Base-by-base conservation (phyloP, 352 stramenopile genomes). In the Thalassiosira sp. region DNA sequence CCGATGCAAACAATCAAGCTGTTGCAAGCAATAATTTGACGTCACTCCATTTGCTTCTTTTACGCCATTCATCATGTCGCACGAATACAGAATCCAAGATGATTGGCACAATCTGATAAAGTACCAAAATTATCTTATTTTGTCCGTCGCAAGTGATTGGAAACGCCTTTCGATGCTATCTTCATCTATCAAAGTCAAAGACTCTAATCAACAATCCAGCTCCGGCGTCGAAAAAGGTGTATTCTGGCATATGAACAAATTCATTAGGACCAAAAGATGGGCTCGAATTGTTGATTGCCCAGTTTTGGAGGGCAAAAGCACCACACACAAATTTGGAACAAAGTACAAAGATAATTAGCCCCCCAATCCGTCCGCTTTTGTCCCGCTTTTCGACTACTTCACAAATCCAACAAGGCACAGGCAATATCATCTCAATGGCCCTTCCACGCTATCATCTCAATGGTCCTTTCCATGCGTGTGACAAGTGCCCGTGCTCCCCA, bases 21-120 rank as follows among this genome's bases (percentile, higher is more conserved):
- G 5, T 73, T 18, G 56, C 56, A 49, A 25, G 33, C 11, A 25
- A 22, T 48, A 24, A 22, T 48, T 84, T 85, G 37, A 84, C 87
- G 64, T 81, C 72, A 31, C 74, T 89, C 6, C 71, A 80, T 8
- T 56, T 91, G 15, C 58, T 89, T 18, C 65, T 91, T 27, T 54
- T 91, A 1, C 80, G 85, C 24, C 57, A 82, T 53, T 25, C 54
- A 24, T 74, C 33, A 42, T 71, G 76, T 20, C 72, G 82, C 53
- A 76, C 80, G 15, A 13, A 27, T n/a, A 15, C 56, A 25, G 82
- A 91, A 42, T 82, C 79, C 18, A 84, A 89, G 22, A 49, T 86
- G 11, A 57, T 87, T 49, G 56, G 81, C 28, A 78, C 82, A 24
- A 66, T 91, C n/a, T 86, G 46, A 76, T 79, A 15, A 89, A 81